These are phyloP conservation scores for Talaromyces adpressus DNA, from an alignment of 495 filamentous ascomycete species.

Conservation along the genomic window DNA sequence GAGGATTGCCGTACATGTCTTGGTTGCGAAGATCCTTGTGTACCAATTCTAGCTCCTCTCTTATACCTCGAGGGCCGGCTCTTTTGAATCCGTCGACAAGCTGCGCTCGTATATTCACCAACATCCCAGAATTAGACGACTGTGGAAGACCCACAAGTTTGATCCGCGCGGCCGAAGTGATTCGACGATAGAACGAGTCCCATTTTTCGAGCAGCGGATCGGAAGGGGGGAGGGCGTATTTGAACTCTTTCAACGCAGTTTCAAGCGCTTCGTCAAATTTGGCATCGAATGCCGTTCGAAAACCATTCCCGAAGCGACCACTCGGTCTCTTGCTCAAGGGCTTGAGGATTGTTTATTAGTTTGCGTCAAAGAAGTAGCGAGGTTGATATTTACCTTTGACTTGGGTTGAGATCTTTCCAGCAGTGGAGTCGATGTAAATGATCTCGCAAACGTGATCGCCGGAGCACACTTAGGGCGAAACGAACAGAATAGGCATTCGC, in stretches of 20 bases:
- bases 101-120: conserved; percentile 20
- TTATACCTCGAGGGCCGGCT: conserved; percentile 39
- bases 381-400: conserved; percentile 2
- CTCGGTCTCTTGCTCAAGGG: neutral
- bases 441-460: conserved; percentile 15
- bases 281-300: neutral
- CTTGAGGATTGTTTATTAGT: neutral
- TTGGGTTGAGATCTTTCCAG: conserved; percentile 21
- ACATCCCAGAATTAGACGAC: conserved; percentile 12
- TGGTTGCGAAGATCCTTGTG: conserved; percentile 42
- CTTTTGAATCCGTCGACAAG: conserved; percentile 52
- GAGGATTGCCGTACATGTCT: conserved; percentile 34
- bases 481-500: conserved; percentile 28
- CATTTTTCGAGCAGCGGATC: conserved; percentile 17
- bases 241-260: conserved; percentile 20
- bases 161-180: conserved; percentile 26
- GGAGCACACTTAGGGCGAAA: conserved; percentile 18
- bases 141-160: conserved; percentile 11
- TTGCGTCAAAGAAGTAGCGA: neutral
- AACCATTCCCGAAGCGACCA: neutral
- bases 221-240: conserved; percentile 12
- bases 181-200: conserved; percentile 29
- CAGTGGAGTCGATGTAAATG: conserved; percentile 26
- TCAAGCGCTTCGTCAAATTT: conserved; percentile 26
- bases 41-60: conserved; percentile 50